Base-by-base conservation (phyloP, 2,329 filamentous ascomycete species). In the Raffaelea albimanens region DNA sequence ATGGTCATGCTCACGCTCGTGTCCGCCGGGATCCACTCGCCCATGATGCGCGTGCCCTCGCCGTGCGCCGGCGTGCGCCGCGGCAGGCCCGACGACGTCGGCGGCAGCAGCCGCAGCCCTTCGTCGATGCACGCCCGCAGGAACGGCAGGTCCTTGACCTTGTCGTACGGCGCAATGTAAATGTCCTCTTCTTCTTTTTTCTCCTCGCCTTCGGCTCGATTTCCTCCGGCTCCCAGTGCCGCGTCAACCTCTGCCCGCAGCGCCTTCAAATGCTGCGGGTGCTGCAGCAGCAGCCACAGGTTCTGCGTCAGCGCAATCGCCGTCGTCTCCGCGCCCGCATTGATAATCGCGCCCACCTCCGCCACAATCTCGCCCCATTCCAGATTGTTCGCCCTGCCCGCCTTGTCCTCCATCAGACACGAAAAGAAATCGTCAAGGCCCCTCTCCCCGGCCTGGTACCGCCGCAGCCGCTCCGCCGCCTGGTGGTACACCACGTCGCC, bases 1-100 rank as follows among this genome's bases (percentile, higher is more conserved):
- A 13, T 29, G 7, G 25, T 7, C 25, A 29, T 13, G 25, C 25
- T 29, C 11, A 75, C 62, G 43, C 72, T 69, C 9, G 57, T 56
- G 7, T 60, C 59, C 7, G 50, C 56, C 0, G 61, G 59, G 5
- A 64, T 48, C 45, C 51, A 57, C 31, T 59, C 51, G 8, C 56
- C 55, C 19, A 50, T 52, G 2, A 59, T 29, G 8, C 46, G 7
- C 13, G 18, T 48, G 20, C 60, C 61, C 5, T 49, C 55, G n/a
- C n/a, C n/a, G n/a, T n/a, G n/a, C 5, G 40, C 29, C 13, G 59
- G 55, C 2, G 58, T 56, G 3, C 49, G 41, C 33, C 49, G 51
- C 40, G 44, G 40, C 21, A 50, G 31, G 20, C 49, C 45, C 8
- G 42, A 41, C 8, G 48, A 34, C 13, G 48, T 40, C 20, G 51